A percentile compares a stretch with the other conserved stretches of the same genome.
These are phyloP conservation scores for Dendryphion nanum DNA, from an alignment of 2,329 filamentous ascomycete genomes.

Conservation along the genomic window DNA sequence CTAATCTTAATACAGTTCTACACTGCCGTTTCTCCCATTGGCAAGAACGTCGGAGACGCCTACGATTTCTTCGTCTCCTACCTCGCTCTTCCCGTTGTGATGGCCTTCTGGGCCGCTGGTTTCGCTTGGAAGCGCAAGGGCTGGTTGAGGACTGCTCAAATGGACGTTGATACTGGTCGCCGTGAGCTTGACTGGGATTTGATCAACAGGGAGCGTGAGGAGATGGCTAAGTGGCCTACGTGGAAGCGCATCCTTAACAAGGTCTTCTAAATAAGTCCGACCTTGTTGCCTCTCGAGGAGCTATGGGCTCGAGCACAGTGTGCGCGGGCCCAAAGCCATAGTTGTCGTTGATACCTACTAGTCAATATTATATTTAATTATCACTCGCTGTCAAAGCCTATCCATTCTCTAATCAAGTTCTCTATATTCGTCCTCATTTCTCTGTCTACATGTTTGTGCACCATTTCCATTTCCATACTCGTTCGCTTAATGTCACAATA, in stretches of 20 bases:
- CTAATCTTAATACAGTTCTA: slow-evolving; percentile 38
- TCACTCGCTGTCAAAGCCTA: no score
- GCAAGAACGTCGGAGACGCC: slow-evolving; percentile 30
- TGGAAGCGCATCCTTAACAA: slow-evolving; percentile 42
- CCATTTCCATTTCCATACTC: no score
- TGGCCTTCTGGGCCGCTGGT: slow-evolving; percentile 46
- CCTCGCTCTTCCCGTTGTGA: slow-evolving; percentile 47
- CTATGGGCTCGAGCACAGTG: no score
- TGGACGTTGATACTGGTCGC: slow-evolving; percentile 66
- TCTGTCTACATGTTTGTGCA: no score
- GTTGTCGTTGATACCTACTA: no score
- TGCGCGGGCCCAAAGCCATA: no score
- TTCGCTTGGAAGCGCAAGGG: slow-evolving; percentile 65
- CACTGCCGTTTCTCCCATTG: slow-evolving; percentile 35
- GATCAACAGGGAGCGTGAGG: slow-evolving; percentile 56
- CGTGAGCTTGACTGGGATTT: slow-evolving; percentile 65
- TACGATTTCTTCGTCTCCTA: slow-evolving; percentile 48
- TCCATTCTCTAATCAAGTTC: no score
- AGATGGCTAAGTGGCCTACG: slow-evolving; percentile 51
- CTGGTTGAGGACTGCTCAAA: slow-evolving; percentile 59
- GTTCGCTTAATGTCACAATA: no score
- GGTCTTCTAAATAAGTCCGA: slow-evolving; percentile 24
- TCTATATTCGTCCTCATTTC: no score
- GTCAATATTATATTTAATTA: no score
- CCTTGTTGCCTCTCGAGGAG: no score